Base-by-base conservation (phyloP, 805 yeast genomes). In the Scheffersomyces coipomensis region DNA sequence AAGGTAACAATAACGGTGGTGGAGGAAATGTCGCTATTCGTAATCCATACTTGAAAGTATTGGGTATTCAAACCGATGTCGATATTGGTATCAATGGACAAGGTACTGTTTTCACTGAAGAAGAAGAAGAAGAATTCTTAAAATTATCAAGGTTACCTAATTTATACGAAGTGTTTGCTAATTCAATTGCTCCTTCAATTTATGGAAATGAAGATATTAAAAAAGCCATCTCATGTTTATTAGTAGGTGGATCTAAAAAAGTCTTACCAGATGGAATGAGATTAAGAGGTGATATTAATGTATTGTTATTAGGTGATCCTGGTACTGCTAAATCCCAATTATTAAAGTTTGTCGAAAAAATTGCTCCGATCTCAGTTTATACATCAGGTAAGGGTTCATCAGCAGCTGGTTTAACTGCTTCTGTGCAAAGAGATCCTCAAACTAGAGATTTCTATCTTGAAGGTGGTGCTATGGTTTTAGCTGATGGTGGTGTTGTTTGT, bases 381-480 rank as follows among this genome's bases (percentile, higher is more conserved):
- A 91, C 99, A 0, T 89, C 98, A 0, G 99, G 99, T 70, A 93
- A 93, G 58, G 99, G 99, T 55, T 91, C 99, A 0, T 91, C 98
- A 9, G 99, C 99, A 2, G 99, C 98, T 2, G 99, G 99, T 81
- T 76, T 93, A 64, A 93, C 99, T 2, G 99, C 99, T 0, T 85
- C 96, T 13, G 98, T 93, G 15, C 99, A 91, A 67, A 77, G 97
- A 60, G 98, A 93, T 60, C 75, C 88, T 1, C 71, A 73, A 18
- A 86, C 97, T 0, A 72, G 96, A 47, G 99, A 93, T 52, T 93
- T 91, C 61, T 91, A 87, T 60, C 71, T 93, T 38, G 99, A 93
- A 75, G 99, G 99, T 44, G 99, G 99, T 65, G 99, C 99, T 7
- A 90, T 93, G 97, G 99, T 93, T n/a, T 71, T 93, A 36, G 99